Base-by-base conservation (phyloP, 305 asterid species). In the Fraxinus paxiana region DNA sequence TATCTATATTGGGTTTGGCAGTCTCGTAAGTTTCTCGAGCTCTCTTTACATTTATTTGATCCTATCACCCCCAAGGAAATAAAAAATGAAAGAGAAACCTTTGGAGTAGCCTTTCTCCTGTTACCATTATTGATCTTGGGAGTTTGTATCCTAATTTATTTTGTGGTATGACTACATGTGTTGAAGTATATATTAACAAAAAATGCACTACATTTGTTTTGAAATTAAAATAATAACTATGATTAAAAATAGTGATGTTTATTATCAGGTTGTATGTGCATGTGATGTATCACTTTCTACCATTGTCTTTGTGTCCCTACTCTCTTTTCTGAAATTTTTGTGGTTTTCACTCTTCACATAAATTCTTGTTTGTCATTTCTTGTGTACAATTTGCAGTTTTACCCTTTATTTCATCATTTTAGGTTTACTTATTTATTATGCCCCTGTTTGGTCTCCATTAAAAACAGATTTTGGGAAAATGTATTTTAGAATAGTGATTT, bases 1-100 rank as follows among this genome's bases (percentile, higher is more conserved):
- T 84, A 93, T 94, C 80, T 95, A 94, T 86, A 90, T 93, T 77
- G 99, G 99, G 80, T 93, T 95, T 84, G 99, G 99, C 83, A 95
- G 99, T 87, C 97, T 95, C 59, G 98, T 95, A 84, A 93, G 98
- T 87, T 85, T 80, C 77, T 76, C 61, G 46, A 82, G 78, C 83
- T 77, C 85, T 82, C 77, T 24, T 24, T 59, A 43, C 61, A 73
- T 46, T 51, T 77, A 41, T 81, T 54, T 61, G 34, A 63, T 46
- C 35, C 30, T 56, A 70, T 59, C 13, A 8, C 70, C 31, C 30
- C 30, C 69, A 59, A 18, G 10, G 28, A 59, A 59, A 54, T 59
- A 31, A 13, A 80, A 61, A 48, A 35, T 15, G 35, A 33, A 31
- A 22, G 77, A 41, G 80, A 46, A 33, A 75, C 37, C 17, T 28